phyloP scores from a whole-genome alignment of 2,329 filamentous ascomycete species.

The Neoscytalidium dimidiatum region DNA sequence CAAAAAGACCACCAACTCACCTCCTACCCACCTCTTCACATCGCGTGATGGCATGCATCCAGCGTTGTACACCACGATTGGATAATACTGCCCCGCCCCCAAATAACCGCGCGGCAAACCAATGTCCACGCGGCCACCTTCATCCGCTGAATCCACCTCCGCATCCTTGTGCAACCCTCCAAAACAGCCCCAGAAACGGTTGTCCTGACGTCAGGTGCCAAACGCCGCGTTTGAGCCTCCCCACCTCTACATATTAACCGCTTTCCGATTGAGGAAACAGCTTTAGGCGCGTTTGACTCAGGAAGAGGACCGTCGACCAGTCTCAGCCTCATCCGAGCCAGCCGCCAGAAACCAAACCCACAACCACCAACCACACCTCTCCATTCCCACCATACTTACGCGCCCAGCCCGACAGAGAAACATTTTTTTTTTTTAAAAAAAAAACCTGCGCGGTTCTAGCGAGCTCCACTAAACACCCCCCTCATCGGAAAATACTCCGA shows the following conservation, averaged over 20 bases:
- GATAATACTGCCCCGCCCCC: neutral
- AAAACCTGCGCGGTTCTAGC: neutral
- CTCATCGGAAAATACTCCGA: neutral
- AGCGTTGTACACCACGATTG: neutral
- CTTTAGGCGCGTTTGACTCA: neutral
- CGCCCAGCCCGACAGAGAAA: neutral
- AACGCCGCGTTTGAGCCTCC: neutral
- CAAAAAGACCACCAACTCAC: neutral
- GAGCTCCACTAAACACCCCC: no score
- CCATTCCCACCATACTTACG: neutral
- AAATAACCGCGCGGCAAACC: neutral
- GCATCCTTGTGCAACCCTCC: neutral
- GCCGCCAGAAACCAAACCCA: neutral
- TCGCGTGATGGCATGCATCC: neutral
- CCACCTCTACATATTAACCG: neutral
- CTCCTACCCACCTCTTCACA: neutral
- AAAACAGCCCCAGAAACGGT: constrained; percentile 1
- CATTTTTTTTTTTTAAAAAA: no score
- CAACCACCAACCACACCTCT: neutral
- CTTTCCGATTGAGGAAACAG: neutral
- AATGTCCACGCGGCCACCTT: neutral
- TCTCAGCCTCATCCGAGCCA: neutral
- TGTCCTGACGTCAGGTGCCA: constrained; percentile 3
- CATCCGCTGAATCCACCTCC: neutral
- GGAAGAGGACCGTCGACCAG: neutral